A percentile compares a stretch with the other conserved stretches of the same genome.
Evolutionary conservation across 257 asterid species (phyloP).

Genomic region (Salvia miltiorrhiza): DNA sequence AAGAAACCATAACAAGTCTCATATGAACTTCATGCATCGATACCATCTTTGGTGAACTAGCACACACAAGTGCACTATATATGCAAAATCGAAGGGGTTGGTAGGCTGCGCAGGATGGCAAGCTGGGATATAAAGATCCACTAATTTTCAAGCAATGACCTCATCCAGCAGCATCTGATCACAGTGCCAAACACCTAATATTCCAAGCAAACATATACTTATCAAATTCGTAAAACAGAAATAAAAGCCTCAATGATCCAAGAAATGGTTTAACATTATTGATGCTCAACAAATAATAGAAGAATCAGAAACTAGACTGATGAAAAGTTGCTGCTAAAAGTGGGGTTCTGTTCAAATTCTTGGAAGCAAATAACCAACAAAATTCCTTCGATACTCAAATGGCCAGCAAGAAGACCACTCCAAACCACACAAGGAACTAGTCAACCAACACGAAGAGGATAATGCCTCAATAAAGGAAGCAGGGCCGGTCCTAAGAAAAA

Average conservation of each 20-base stretch:
- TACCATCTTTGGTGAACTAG: not conserved
- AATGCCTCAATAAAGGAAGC: too few species aligned
- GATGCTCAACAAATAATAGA: not conserved
- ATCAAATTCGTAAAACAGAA: not conserved
- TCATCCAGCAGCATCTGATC: constrained; percentile 60
- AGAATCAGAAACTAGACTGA: not conserved
- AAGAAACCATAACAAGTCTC: constrained; percentile 11
- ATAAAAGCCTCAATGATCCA: not conserved
- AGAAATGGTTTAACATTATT: not conserved
- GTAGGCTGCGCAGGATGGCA: not conserved
- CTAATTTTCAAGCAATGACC: constrained; percentile 30
- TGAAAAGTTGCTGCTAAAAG: too few species aligned
- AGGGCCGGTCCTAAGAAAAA: too few species aligned
- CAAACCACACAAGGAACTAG: too few species aligned
- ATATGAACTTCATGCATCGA: not conserved
- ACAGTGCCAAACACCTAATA: constrained; percentile 64
- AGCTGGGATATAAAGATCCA: not conserved
- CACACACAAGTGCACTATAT: not conserved
- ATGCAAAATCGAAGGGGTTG: not conserved
- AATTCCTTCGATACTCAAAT: too few species aligned
- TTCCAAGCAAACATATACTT: not conserved
- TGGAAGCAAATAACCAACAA: too few species aligned
- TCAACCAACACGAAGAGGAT: too few species aligned
- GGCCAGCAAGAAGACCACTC: too few species aligned
- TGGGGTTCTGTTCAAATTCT: too few species aligned